Evolutionary conservation across 345 rosid genomes (phyloP), one percentile per base, ranked within the genome.

Genomic region (Kandelia obovata): DNA sequence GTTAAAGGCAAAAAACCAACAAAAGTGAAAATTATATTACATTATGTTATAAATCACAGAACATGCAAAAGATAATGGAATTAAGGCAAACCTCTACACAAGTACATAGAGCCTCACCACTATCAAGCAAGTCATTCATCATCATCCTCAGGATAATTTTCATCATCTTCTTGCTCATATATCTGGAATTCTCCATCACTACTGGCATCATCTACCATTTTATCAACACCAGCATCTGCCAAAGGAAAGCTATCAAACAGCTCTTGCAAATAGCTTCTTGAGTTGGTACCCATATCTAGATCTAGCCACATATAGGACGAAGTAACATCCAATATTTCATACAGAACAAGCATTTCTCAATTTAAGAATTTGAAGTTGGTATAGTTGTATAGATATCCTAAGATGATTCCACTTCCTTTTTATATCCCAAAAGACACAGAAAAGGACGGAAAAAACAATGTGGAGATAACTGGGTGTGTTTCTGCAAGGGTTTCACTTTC

Each of bases 121-220:
- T 43, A 25, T 16, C 28, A 31, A 53, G 67, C 13, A 26, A 5
- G 39, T 71, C 71, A 56, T 34, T 58, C 69, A 52, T 68, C 69
- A n/a, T 77, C 66, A n/a, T 62, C 25, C 23, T 77, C 76, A 32
- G 52, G 28, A 35, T 70, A 77, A 64, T 73, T 65, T 61, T 75
- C 84, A 52, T 91, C 96, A 39, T 86, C 87, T 73, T 88, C 92
- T 78, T 86, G 91, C 79, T 92, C 96, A 51, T 83, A 90, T 77
- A 92, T 90, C 75, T 88, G 86, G 78, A 83, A 92, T 73, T 92
- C 99, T 53, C 79, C 93, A 72, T 87, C 96, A 64, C 87, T 88
- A 57, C 66, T 77, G 46, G 85, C 86, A 5, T 56, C 83, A 65
- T 77, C 90, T 62, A 66, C 81, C 57, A 75, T 76, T 75, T 73